Evolutionary conservation across 768 basidiomycete genomes (phyloP).

Genomic region (Filobasidium floriforme): DNA sequence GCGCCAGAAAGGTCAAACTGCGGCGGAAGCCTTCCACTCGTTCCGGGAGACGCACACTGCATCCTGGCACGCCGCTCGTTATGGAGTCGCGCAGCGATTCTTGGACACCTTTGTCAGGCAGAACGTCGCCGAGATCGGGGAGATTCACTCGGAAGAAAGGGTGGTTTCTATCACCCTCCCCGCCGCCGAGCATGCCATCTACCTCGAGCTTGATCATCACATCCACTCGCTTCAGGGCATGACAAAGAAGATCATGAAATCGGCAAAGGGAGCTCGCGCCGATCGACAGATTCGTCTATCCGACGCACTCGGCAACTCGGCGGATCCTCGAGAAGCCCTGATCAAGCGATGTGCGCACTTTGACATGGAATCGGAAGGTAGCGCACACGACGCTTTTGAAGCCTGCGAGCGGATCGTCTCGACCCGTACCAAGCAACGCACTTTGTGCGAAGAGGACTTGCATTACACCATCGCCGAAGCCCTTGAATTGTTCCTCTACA

Average conservation of each 20-base stretch:
- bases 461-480: constrained; percentile 59
- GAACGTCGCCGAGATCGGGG: constrained; percentile 94
- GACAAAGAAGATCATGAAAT: constrained; percentile 48
- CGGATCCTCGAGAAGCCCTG: constrained; percentile 70
- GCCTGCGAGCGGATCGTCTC: constrained; percentile 86
- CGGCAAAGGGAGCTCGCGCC: constrained; percentile 50
- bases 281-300: constrained; percentile 84
- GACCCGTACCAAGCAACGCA: constrained; percentile 69
- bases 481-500: constrained; percentile 54
- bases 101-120: constrained; percentile 48
- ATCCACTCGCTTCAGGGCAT: constrained; percentile 82
- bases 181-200: constrained; percentile 88
- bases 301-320: constrained; percentile 79
- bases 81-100: constrained; percentile 63
- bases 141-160: constrained; percentile 70
- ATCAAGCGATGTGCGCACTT: constrained; percentile 94
- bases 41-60: constrained; percentile 88
- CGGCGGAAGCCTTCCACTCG: constrained; percentile 87
- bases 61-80: constrained; percentile 86
- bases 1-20: constrained; percentile 74
- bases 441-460: constrained; percentile 69
- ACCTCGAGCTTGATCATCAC: constrained; percentile 88
- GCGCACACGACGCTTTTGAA: constrained; percentile 63
- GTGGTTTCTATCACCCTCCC: constrained; percentile 63
- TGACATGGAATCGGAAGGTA: constrained; percentile 39